Percentiles rank a stretch among this genome's conserved stretches.
phyloP scores from a whole-genome alignment of 2,329 filamentous ascomycete species.

The Xylaria arbuscula region DNA sequence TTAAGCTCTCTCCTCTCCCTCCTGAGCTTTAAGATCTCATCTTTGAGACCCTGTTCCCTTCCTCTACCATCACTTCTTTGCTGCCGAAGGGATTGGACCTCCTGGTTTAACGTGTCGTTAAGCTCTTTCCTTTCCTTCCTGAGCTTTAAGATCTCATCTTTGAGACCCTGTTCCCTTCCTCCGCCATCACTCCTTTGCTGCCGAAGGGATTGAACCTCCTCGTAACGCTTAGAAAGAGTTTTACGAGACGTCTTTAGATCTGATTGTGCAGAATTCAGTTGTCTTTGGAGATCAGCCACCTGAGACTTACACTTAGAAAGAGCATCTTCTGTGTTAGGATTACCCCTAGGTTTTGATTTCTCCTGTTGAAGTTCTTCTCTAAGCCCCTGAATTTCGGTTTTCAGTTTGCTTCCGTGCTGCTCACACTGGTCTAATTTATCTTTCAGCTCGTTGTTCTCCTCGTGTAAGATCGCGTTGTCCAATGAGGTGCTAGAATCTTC shows the following conservation, averaged over 20 bases:
- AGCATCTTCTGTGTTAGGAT: background rate
- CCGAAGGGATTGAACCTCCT: background rate
- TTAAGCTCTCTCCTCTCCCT: background rate
- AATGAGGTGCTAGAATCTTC: background rate
- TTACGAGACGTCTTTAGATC: background rate
- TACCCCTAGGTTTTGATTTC: background rate
- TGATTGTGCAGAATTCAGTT: background rate
- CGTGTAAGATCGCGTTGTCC: background rate
- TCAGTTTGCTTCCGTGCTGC: background rate
- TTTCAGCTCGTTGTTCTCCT: constrained; percentile 8
- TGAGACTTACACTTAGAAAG: constrained; percentile 11
- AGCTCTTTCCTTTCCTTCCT: background rate
- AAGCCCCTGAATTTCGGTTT: constrained; percentile 8
- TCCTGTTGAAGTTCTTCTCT: constrained; percentile 1
- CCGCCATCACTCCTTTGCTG: background rate
- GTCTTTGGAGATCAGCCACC: background rate
- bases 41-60: constrained; percentile 10
- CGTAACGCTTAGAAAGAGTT: constrained; percentile 14
- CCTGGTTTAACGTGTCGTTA: no score
- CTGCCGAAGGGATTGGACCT: background rate
- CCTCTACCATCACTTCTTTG: background rate
- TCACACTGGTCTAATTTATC: background rate
- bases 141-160: constrained; percentile 12
- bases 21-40: constrained; percentile 8
- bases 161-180: constrained; percentile 1